phyloP scores from a whole-genome alignment of 352 stramenopile species.

The Pythium diclinum region DNA sequence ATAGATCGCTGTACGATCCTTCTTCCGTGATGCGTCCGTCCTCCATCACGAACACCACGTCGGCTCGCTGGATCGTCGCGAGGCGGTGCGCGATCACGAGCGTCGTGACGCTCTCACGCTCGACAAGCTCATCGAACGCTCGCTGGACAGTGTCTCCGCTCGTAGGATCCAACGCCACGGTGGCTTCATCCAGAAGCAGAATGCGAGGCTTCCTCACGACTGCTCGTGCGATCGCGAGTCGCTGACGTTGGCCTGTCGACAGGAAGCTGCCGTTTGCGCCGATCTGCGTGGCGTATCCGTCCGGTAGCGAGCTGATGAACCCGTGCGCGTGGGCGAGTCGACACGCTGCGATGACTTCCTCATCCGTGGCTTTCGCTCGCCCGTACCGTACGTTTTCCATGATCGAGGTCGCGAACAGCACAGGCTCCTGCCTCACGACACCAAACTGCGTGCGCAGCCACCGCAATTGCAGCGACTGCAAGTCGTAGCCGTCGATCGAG shows the following conservation, averaged over 20 bases:
- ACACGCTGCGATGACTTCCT: conserved; percentile 10
- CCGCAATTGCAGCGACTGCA: conserved; percentile 59
- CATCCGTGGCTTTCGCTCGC: conserved; percentile 5
- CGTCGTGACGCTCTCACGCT: conserved; percentile 62
- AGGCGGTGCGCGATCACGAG: conserved; percentile 80
- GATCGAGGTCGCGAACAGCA: conserved; percentile 28
- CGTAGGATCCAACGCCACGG: conserved; percentile 51
- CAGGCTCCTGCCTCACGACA: conserved; percentile 87
- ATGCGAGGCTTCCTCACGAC: conserved; percentile 81
- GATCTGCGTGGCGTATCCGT: conserved; percentile 85
- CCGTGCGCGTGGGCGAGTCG: conserved; percentile 46
- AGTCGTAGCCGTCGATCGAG: conserved; percentile 29
- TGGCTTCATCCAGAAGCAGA: conserved; percentile 82
- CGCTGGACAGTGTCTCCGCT: conserved; percentile 88
- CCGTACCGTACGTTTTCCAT: conserved; percentile 23
- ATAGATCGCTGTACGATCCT: conserved; percentile 73
- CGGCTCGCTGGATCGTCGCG: conserved; percentile 65
- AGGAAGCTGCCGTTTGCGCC: conserved; percentile 85
- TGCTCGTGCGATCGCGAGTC: conserved; percentile 89
- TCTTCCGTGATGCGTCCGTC: conserved; percentile 70
- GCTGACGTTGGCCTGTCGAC: conserved; percentile 90
- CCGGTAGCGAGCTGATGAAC: conserved; percentile 82
- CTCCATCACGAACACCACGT: conserved; percentile 79
- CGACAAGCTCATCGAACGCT: conserved; percentile 64
- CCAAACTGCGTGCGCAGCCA: conserved; percentile 78